Evolutionary conservation across 805 yeast species (phyloP), one percentile per base, ranked within the genome.

Genomic region (Hanseniaspora taiwanica): DNA sequence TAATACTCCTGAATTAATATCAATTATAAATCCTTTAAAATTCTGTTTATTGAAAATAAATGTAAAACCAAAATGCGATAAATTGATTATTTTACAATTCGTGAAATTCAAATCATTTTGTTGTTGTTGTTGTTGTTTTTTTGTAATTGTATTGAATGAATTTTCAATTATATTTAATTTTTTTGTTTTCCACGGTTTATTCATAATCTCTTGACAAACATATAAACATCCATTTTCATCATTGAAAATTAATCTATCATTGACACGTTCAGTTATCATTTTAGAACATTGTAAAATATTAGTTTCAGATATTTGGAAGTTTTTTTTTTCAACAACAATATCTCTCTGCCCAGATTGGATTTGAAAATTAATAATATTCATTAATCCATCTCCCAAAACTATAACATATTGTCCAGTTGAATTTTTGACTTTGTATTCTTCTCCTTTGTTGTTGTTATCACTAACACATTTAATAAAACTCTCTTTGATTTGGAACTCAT

Each of bases 1-100:
- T 29, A 81, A 59, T 0, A 77, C 74, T 6, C 94, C 94, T 0
- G 87, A 76, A 53, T 78, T 86, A 27, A 79, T 76, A 61, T 85
- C 94, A 40, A 81, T 69, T 46, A 81, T 58, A 47, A 81, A 84
- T 1, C 85, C 83, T 27, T 55, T 59, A 12, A 63, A 54, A 13
- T 71, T 20, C 16, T 4, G 71, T 37, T 65, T 63, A 1, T 82
- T 17, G 29, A 32, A 27, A 29, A 21, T 21, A n/a, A 14, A 31
- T 18, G 27, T 19, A 21, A 16, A 29, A 19, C 35, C 31, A 10
- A 32, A 17, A 27, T 42, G 40, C 29, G 48, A 43, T n/a, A 41
- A 33, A 21, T 44, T 44, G n/a, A 24, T 20, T 14, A 29, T 29
- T 8, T 38, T 37, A 14, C 17, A 12, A 17, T 32, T 31, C n/a